Conservation (phyloP, 306 rosid genomes). For the Quercus agrifolia region DNA sequence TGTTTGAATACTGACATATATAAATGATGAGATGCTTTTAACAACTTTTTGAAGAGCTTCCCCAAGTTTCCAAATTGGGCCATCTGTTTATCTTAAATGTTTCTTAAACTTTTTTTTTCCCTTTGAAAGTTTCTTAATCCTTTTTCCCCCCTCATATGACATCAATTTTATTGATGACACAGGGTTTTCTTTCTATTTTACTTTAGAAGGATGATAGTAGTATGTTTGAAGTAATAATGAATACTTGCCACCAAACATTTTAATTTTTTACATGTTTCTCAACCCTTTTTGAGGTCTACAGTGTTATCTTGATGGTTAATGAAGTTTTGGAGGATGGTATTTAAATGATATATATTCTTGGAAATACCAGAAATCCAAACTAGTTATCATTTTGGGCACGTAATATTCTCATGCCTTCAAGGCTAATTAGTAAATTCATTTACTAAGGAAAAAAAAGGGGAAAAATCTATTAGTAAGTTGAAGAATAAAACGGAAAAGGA, state of each 20-base stretch:
- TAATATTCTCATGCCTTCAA: no score
- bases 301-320: no score
- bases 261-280: not conserved
- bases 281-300: not conserved
- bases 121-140: not conserved
- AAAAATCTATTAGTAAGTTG: no score
- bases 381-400: no score
- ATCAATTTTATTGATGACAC: no score
- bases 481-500: no score
- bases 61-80: not conserved
- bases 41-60: not conserved
- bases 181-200: not conserved
- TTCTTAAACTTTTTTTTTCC: not conserved
- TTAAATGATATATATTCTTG: no score
- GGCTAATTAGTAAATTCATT: no score
- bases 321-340: no score
- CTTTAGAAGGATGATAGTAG: not conserved
- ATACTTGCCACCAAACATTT: not conserved
- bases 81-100: not conserved
- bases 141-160: not conserved
- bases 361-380: no score
- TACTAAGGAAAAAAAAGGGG: no score
- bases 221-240: not conserved
- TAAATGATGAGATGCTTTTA: not conserved
- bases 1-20: slow-evolving; percentile 11